These are phyloP conservation scores for Trichosporon sp. DNA, from an alignment of 1,284 basidiomycete genomes.

Conservation along the genomic window DNA sequence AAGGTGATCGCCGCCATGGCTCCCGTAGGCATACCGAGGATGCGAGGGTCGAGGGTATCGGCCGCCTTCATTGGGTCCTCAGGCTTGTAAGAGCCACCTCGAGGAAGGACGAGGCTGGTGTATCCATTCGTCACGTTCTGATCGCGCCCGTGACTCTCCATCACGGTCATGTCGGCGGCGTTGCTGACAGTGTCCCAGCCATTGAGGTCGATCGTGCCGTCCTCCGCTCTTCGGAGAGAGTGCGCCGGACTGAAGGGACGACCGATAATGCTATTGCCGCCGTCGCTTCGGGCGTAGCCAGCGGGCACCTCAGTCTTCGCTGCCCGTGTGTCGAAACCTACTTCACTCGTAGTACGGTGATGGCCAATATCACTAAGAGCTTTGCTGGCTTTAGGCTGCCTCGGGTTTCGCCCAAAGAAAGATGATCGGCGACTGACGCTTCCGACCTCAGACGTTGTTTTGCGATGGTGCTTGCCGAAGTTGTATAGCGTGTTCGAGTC, in stretches of 20 bases:
- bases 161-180: conserved; percentile 12
- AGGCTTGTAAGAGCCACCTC: conserved; percentile 51
- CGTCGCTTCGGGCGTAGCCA: conserved; percentile 1
- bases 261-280: neutral
- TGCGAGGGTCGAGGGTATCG: conserved; percentile 60
- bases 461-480: neutral
- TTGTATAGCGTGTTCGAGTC: conserved; percentile 25
- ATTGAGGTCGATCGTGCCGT: neutral
- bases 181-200: neutral
- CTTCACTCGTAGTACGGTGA: neutral
- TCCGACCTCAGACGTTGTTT: neutral
- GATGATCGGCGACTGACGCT: neutral
- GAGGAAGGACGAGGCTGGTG: conserved; percentile 61
- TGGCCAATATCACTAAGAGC: neutral
- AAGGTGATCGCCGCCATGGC: conserved; percentile 76
- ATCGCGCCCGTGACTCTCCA: conserved; percentile 35
- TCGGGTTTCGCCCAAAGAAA: neutral
- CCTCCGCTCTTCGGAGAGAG: neutral
- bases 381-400: neutral
- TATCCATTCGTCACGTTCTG: conserved; percentile 17
- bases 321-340: neutral
- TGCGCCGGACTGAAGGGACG: neutral
- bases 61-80: conserved; percentile 38
- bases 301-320: neutral
- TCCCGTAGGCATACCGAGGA: conserved; percentile 67